Conservation (phyloP, 116 monocot genomes). For the Thalassia testudinum region DNA sequence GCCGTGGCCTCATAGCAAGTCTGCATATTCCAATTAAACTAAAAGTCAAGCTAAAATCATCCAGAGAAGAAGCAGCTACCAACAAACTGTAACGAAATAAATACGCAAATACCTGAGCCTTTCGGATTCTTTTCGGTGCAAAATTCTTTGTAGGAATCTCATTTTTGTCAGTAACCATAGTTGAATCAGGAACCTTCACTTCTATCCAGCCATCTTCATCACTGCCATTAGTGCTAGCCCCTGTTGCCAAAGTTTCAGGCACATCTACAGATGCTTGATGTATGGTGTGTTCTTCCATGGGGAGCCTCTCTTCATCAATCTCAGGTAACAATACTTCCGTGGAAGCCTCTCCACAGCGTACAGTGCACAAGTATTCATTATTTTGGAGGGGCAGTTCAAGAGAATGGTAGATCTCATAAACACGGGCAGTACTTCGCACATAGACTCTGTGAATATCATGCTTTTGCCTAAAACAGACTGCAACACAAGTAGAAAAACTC, state of each 20-base stretch:
- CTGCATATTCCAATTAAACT: constrained; percentile 20
- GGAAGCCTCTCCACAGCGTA: constrained; percentile 44
- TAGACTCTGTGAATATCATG: constrained; percentile 68
- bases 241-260: constrained; percentile 8
- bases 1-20: constrained; percentile 75
- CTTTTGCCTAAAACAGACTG: constrained; percentile 67
- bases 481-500: neutral
- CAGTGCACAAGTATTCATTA: constrained; percentile 77
- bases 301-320: constrained; percentile 1
- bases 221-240: constrained; percentile 18
- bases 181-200: constrained; percentile 38
- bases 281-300: constrained; percentile 6
- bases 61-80: no score
- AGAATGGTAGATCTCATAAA: constrained; percentile 74
- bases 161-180: constrained; percentile 5
- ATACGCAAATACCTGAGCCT: constrained; percentile 27
- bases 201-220: constrained; percentile 85
- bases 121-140: constrained; percentile 5
- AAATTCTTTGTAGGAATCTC: constrained; percentile 3
- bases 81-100: neutral
- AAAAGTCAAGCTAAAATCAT: neutral
- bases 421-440: constrained; percentile 53
- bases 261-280: constrained; percentile 4
- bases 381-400: constrained; percentile 12
- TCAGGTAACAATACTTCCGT: constrained; percentile 11